These are phyloP conservation scores for Helicostylum pulchrum DNA, from an alignment of 192 early-diverging fungal genomes.

Conservation along the genomic window DNA sequence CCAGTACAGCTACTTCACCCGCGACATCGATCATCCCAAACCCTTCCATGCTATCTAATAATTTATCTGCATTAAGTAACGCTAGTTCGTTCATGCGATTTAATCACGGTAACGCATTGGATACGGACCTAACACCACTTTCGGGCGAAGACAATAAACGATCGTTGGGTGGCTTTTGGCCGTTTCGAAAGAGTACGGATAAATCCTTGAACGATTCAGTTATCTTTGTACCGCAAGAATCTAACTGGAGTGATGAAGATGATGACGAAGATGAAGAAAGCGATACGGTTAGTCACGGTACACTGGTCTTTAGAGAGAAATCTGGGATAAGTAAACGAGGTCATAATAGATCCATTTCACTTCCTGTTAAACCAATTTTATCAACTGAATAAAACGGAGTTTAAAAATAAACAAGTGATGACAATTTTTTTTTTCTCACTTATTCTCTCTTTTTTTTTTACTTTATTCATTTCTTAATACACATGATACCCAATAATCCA, in stretches of 20 bases:
- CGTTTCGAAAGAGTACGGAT: conserved; percentile 17
- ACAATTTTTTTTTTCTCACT: neutral
- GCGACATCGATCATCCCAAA: neutral
- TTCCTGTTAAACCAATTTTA: neutral
- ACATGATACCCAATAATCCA: conserved; percentile 1
- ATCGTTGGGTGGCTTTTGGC: conserved; percentile 13
- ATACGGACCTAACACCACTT: neutral
- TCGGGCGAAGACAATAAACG: conserved; percentile 1
- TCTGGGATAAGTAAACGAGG: neutral
- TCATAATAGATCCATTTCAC: conserved; percentile 14
- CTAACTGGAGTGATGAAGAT: conserved; percentile 17
- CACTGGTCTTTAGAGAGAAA: neutral
- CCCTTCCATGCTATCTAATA: neutral
- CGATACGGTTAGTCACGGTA: neutral
- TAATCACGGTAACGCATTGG: neutral
- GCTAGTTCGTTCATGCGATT: conserved; percentile 9
- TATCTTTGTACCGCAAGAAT: neutral
- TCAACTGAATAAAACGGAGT: neutral
- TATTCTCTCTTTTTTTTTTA: neutral
- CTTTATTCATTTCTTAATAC: neutral
- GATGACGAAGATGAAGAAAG: conserved; percentile 14
- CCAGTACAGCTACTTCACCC: neutral
- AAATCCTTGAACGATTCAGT: neutral
- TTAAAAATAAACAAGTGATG: neutral
- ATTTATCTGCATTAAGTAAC: neutral